These are phyloP conservation scores for Aspergillus latus DNA, from an alignment of 2,329 filamentous ascomycete species.

Conservation along the genomic window DNA sequence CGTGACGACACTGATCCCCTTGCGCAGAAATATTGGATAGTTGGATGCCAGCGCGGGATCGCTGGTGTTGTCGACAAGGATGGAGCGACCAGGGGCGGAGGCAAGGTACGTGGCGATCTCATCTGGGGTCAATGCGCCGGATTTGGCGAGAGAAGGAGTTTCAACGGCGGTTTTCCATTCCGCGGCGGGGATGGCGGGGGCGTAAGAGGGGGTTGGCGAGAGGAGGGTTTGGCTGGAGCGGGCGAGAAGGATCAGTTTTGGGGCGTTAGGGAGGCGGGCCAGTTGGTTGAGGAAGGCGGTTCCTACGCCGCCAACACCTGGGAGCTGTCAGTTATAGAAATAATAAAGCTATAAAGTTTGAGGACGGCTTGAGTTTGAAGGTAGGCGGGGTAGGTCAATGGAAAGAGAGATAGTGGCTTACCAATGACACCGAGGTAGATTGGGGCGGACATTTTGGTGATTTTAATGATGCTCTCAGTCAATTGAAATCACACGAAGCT, in stretches of 20 bases:
- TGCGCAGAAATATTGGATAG: constrained; percentile 78
- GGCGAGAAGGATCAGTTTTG: constrained; percentile 80
- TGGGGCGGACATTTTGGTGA: constrained; percentile 32
- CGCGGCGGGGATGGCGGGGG: constrained; percentile 61
- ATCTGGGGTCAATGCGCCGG: constrained; percentile 57
- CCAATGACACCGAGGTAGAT: constrained; percentile 47
- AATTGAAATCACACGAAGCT: neutral
- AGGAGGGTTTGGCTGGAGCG: constrained; percentile 82
- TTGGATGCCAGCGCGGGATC: constrained; percentile 78
- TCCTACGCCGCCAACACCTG: constrained; percentile 89
- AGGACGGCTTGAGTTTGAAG: neutral
- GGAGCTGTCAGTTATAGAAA: neutral
- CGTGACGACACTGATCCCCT: constrained; percentile 87
- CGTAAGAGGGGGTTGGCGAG: constrained; percentile 65
- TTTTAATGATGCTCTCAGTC: neutral
- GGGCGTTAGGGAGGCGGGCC: constrained; percentile 64
- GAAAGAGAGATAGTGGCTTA: constrained; percentile 21
- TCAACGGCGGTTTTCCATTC: constrained; percentile 60
- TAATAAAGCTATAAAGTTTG: neutral
- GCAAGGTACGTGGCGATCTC: constrained; percentile 77
- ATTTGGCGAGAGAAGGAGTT: constrained; percentile 57
- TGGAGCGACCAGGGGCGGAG: constrained; percentile 71
- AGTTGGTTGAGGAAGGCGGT: constrained; percentile 88
- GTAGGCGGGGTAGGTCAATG: constrained; percentile 1
- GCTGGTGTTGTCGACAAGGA: constrained; percentile 95